A percentile compares a stretch with the other conserved stretches of the same genome.
Conservation (phyloP, 164 flowering plant species). For the Dillenia suffruticosa region DNA sequence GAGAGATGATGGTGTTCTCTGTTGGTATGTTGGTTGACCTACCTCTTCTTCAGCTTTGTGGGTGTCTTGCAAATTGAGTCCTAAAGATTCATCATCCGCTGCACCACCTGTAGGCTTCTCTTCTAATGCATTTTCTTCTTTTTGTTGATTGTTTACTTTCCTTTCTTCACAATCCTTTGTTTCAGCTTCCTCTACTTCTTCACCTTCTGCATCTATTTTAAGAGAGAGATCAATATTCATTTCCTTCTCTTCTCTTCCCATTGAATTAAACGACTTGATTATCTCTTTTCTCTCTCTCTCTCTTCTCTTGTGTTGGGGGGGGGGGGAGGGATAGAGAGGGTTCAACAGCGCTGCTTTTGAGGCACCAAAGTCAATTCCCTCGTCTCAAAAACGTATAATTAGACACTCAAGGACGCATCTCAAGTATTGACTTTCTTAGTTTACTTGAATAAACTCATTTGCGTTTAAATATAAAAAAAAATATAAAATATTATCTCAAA, state of each 20-base stretch:
- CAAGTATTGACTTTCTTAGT: constrained; percentile 38
- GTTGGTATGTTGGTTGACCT: constrained; percentile 16
- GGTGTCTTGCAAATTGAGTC: constrained; percentile 9
- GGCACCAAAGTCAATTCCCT: constrained; percentile 67
- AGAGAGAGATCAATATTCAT: constrained; percentile 54
- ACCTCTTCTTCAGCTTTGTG: constrained; percentile 19
- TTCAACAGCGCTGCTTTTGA: constrained; percentile 32
- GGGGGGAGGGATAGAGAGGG: too few relatives aligned
- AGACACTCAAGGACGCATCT: constrained; percentile 41
- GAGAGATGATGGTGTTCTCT: background rate
- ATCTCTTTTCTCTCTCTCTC: constrained; percentile 20
- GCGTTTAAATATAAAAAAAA: constrained; percentile 4
- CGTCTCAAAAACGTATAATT: constrained; percentile 30
- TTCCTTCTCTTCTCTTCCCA: constrained; percentile 16
- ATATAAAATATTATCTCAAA: background rate
- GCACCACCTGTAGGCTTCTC: constrained; percentile 1
- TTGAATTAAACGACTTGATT: constrained; percentile 8
- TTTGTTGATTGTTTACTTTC: constrained; percentile 6
- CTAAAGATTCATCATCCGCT: background rate
- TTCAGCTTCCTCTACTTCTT: constrained; percentile 9
- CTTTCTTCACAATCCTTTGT: constrained; percentile 1
- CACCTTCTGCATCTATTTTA: constrained; percentile 24
- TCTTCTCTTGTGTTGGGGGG: background rate
- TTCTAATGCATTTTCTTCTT: constrained; percentile 11
- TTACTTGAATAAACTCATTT: background rate